These are phyloP conservation scores for Cydonia oblonga DNA, from an alignment of 331 rosid species.

Conservation along the genomic window DNA sequence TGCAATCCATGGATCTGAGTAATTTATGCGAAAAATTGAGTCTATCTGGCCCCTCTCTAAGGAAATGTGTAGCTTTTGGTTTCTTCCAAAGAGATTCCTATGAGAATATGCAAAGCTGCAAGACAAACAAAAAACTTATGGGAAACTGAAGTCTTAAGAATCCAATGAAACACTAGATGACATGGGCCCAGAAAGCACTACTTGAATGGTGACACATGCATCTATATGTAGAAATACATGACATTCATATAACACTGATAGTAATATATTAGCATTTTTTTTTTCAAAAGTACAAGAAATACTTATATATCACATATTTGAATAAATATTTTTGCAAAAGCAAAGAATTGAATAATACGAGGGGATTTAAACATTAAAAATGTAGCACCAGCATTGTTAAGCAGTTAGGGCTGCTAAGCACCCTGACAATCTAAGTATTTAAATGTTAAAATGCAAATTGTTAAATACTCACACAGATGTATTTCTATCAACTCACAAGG, in stretches of 20 bases:
- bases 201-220: not conserved
- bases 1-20: conserved; percentile 94
- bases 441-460: not conserved
- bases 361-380: not conserved
- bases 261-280: not conserved
- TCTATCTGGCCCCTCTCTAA: conserved; percentile 98
- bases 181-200: not conserved
- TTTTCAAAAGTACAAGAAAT: not conserved
- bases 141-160: not conserved
- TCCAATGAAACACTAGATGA: conserved; percentile 8
- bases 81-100: conserved; percentile 88
- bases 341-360: not conserved
- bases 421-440: not conserved
- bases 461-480: not conserved
- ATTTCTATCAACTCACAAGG: not conserved
- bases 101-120: conserved; percentile 96
- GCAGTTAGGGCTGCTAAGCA: not conserved
- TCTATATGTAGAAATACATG: not conserved
- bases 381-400: not conserved
- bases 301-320: not conserved
- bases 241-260: not conserved
- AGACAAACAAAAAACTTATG: conserved; percentile 13
- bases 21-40: conserved; percentile 85
- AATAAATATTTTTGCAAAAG: not conserved
- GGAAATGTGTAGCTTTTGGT: conserved; percentile 80